phyloP scores from a whole-genome alignment of 768 basidiomycete species.

The Lentinula guzmanii region DNA sequence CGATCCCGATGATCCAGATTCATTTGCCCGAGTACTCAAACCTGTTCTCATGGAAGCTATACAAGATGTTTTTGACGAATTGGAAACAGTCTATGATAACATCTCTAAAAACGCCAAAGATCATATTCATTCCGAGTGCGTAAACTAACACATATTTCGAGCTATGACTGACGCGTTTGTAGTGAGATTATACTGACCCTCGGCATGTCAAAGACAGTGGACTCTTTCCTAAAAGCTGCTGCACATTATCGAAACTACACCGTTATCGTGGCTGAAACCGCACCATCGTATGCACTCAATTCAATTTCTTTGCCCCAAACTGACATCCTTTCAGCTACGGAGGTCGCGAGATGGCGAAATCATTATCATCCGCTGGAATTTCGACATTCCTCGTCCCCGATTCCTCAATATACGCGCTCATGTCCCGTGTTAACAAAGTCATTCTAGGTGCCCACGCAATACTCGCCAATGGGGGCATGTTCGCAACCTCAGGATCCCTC shows the following conservation, averaged over 20 bases:
- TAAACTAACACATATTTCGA: neutral
- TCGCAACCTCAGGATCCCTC: slow-evolving; percentile 80
- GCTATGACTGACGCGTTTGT: slow-evolving; percentile 1
- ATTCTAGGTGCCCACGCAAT: slow-evolving; percentile 94
- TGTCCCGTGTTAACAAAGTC: slow-evolving; percentile 97
- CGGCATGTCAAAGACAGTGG: slow-evolving; percentile 92
- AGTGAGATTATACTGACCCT: slow-evolving; percentile 95
- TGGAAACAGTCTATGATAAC: slow-evolving; percentile 93
- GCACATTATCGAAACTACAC: slow-evolving; percentile 89
- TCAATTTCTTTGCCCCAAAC: neutral
- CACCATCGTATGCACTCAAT: slow-evolving; percentile 67
- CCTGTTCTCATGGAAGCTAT: slow-evolving; percentile 97
- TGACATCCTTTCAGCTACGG: slow-evolving; percentile 49
- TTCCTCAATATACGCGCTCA: slow-evolving; percentile 90
- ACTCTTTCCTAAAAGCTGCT: slow-evolving; percentile 88
- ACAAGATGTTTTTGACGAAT: slow-evolving; percentile 91
- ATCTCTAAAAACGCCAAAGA: slow-evolving; percentile 92
- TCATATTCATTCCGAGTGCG: slow-evolving; percentile 97
- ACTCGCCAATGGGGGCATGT: slow-evolving; percentile 94
- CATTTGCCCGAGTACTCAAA: slow-evolving; percentile 73
- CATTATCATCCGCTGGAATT: slow-evolving; percentile 75
- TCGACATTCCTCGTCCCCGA: slow-evolving; percentile 97
- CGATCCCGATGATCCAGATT: slow-evolving; percentile 72
- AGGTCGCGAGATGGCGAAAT: slow-evolving; percentile 79
- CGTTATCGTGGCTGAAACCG: slow-evolving; percentile 93